Percentiles rank a stretch among this genome's conserved stretches.
phyloP scores from a whole-genome alignment of 2,329 filamentous ascomycete species.

The Penicillium concentricum region DNA sequence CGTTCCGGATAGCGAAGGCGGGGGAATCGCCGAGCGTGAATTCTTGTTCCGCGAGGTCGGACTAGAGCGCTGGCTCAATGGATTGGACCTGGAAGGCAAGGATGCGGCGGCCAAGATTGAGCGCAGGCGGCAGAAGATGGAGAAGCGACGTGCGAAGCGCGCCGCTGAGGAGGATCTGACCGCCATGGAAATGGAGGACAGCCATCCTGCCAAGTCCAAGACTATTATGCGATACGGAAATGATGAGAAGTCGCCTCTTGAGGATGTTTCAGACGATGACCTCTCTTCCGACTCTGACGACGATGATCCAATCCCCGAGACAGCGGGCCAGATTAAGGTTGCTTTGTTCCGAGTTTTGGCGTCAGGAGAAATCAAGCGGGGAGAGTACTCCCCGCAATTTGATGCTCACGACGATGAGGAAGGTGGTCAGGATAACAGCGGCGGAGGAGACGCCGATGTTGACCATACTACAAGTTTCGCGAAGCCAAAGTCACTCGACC shows the following conservation, averaged over 20 bases:
- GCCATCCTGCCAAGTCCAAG: conserved; percentile 40
- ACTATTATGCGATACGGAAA: conserved; percentile 76
- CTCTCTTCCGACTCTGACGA: conserved; percentile 67
- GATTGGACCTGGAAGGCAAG: conserved; percentile 88
- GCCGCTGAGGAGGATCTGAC: conserved; percentile 57
- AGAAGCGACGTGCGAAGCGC: conserved; percentile 80
- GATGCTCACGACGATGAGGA: conserved; percentile 96
- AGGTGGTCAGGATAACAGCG: conserved; percentile 58
- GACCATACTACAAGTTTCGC: conserved; percentile 98
- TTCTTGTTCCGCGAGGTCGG: conserved; percentile 97
- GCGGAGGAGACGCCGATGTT: conserved; percentile 72
- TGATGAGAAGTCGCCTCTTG: conserved; percentile 71
- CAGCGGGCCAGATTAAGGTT: conserved; percentile 96
- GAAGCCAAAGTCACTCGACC: conserved; percentile 92
- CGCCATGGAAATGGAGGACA: conserved; percentile 42
- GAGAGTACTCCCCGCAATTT: conserved; percentile 96
- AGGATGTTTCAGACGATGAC: conserved; percentile 70
- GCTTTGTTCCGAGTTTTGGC: conserved; percentile 93
- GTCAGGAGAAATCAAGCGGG: conserved; percentile 94
- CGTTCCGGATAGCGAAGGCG: conserved; percentile 84
- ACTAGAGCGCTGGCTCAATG: conserved; percentile 93
- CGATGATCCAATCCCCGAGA: conserved; percentile 84
- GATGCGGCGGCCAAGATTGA: conserved; percentile 81
- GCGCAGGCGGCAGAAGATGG: conserved; percentile 64
- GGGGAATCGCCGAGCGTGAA: conserved; percentile 90